Conservation (phyloP, 345 rosid species). For the Cochlearia excelsa region DNA sequence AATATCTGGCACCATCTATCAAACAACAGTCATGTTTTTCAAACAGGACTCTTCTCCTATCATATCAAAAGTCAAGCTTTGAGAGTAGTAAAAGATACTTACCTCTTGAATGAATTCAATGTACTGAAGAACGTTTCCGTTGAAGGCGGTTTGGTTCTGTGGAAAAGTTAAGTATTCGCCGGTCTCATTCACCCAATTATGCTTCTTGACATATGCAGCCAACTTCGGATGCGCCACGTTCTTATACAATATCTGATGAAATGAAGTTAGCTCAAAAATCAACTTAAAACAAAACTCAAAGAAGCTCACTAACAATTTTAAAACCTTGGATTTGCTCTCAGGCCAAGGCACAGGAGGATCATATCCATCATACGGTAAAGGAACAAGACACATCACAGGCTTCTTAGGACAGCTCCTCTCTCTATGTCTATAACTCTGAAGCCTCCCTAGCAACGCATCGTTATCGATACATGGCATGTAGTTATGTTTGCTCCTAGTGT, state of each 20-base stretch:
- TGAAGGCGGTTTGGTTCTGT: constrained; percentile 65
- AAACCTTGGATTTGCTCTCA: constrained; percentile 75
- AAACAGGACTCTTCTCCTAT: constrained; percentile 14
- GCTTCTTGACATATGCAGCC: constrained; percentile 67
- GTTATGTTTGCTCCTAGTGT: constrained; percentile 85
- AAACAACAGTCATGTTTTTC: constrained; percentile 40
- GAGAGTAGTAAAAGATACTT: constrained; percentile 26
- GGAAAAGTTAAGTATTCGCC: constrained; percentile 76
- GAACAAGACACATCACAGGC: constrained; percentile 77
- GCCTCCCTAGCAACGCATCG: constrained; percentile 58
- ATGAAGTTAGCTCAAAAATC: constrained; percentile 23
- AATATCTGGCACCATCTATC: constrained; percentile 96
- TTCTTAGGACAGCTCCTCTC: constrained; percentile 86
- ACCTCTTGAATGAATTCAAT: constrained; percentile 96
- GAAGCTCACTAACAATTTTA: background rate
- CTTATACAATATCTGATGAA: constrained; percentile 62
- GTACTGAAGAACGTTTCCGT: constrained; percentile 77
- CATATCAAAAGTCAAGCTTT: background rate
- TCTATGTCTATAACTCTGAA: constrained; percentile 66
- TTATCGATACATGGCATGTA: constrained; percentile 93
- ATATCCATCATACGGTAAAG: constrained; percentile 78
- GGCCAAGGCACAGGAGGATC: constrained; percentile 76
- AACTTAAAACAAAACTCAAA: constrained; percentile 13
- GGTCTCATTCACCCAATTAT: constrained; percentile 62
- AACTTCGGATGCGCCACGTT: constrained; percentile 94